Conservation (phyloP, 345 rosid genomes). For the Eucalyptus victrix region DNA sequence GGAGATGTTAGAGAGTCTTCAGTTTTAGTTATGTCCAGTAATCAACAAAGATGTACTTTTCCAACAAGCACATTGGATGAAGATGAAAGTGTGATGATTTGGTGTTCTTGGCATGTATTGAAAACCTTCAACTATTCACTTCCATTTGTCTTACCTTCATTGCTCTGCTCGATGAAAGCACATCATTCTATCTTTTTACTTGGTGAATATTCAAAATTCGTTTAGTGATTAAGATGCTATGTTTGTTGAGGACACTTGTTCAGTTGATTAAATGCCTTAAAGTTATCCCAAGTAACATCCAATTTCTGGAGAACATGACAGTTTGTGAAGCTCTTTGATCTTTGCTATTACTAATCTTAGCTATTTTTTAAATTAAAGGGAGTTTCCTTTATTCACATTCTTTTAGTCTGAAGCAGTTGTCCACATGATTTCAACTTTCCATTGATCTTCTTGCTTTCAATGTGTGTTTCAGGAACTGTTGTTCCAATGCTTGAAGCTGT, state of each 20-base stretch:
- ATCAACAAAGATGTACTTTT: neutral
- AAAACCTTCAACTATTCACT: neutral
- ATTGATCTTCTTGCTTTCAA: neutral
- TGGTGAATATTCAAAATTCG: neutral
- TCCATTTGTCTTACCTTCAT: neutral
- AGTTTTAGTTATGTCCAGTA: neutral
- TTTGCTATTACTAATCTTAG: neutral
- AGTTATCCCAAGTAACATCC: neutral
- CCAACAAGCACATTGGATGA: neutral
- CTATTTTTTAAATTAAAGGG: neutral
- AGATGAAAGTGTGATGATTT: neutral
- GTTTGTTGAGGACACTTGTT: neutral
- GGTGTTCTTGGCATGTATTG: neutral
- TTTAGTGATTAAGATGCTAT: neutral
- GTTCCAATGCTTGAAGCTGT: constrained; percentile 69
- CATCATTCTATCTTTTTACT: neutral
- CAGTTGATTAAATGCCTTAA: neutral
- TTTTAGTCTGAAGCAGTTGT: neutral
- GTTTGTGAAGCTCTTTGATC: neutral
- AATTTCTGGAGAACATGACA: neutral
- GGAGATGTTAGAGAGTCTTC: neutral
- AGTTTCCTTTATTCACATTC: neutral
- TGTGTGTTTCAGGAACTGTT: constrained; percentile 32
- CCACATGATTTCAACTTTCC: neutral
- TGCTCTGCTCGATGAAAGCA: neutral